Percentiles rank a stretch among this genome's conserved stretches.
These are phyloP conservation scores for Phycomyces blakesleeanus DNA, from an alignment of 192 early-diverging fungal genomes.

Conservation along the genomic window DNA sequence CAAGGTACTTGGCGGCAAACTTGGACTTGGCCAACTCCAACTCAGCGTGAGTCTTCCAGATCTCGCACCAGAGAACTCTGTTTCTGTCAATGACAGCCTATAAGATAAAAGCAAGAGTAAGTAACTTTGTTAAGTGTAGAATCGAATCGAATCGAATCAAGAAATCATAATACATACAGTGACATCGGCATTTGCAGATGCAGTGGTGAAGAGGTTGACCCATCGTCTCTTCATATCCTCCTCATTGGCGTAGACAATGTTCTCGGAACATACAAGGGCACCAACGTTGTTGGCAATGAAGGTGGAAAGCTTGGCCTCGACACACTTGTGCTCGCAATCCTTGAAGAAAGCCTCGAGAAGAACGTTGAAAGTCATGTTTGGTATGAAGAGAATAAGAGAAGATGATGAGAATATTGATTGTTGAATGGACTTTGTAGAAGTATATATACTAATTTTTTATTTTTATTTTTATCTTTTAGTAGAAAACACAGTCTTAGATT, in stretches of 20 bases:
- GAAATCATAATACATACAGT: background rate
- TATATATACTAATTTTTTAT: too few species aligned
- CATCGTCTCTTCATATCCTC: background rate
- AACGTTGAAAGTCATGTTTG: background rate
- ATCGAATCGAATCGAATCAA: too few species aligned
- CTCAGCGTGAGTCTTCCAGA: background rate
- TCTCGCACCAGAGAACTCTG: background rate
- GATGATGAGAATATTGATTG: too few species aligned
- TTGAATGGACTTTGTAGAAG: too few species aligned
- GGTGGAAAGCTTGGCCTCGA: background rate
- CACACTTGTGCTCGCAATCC: background rate
- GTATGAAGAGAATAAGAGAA: too few species aligned
- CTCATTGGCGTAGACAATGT: conserved; percentile 1
- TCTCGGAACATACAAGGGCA: background rate
- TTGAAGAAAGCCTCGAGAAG: background rate
- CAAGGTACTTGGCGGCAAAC: background rate
- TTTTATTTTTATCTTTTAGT: too few species aligned
- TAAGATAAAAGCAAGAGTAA: background rate
- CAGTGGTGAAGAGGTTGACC: background rate
- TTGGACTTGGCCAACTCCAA: conserved; percentile 2
- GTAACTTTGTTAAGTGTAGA: background rate
- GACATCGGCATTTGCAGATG: background rate
- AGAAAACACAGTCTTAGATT: too few species aligned
- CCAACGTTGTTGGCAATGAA: background rate
- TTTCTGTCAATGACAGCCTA: background rate